Conservation (phyloP, 345 rosid species). For the Jatropha curcas region DNA sequence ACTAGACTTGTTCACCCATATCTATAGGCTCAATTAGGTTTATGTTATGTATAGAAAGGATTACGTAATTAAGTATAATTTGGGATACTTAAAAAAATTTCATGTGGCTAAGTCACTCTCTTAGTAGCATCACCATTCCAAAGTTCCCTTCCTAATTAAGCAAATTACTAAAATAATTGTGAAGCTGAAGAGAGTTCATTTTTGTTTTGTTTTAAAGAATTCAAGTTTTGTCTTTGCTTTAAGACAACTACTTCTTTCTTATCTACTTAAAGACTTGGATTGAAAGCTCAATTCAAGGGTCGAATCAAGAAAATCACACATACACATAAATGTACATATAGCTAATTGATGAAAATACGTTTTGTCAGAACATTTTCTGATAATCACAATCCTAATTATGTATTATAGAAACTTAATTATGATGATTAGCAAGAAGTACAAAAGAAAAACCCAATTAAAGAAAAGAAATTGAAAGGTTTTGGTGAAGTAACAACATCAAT, state of each 20-base stretch:
- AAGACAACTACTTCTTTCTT: conserved; percentile 1
- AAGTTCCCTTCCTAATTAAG: not conserved
- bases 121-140: conserved; percentile 1
- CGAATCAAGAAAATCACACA: not conserved
- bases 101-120: not conserved
- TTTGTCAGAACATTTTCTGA: not conserved
- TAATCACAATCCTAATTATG: not conserved
- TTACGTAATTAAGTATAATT: not conserved
- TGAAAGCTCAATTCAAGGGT: not conserved
- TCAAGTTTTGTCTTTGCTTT: conserved; percentile 7
- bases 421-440: no score
- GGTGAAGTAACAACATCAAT: conserved; percentile 31
- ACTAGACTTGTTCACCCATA: no score
- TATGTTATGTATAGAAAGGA: no score
- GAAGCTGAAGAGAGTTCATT: not conserved
- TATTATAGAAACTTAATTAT: no score
- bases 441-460: not conserved
- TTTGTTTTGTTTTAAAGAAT: not conserved
- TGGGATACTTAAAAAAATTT: not conserved
- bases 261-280: not conserved
- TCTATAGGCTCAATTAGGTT: no score
- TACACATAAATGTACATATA: no score
- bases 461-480: conserved; percentile 13
- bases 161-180: not conserved
- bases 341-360: no score